Base-by-base conservation (phyloP, 768 basidiomycete genomes). In the Tulasnella sp. region DNA sequence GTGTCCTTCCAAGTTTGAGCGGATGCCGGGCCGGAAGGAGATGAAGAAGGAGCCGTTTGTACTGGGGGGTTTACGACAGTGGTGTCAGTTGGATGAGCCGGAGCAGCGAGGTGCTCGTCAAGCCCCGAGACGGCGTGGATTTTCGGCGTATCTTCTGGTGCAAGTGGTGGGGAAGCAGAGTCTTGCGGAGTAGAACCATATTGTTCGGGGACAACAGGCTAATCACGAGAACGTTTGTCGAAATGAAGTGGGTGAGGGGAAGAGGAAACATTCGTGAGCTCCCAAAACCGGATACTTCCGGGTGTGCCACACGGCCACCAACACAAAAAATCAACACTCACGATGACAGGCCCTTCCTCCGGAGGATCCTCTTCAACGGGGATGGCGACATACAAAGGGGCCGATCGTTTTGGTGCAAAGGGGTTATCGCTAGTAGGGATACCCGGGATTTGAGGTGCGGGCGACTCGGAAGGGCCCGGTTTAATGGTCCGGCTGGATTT, bases 151-250 rank as follows among this genome's bases (percentile, higher is more conserved):
- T 83, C 80, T 18, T 85, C 60, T 78, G 82, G 82, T 44, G 86
- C 82, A 11, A 80, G 78, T n/a, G 81, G 80, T 31, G 84, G 75
- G 80, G 82, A 48, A 60, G 85, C 60, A 69, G 85, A 83, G 82
- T 88, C 85, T 69, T 86, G 82, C 18, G 85, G 85, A n/a, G 88
- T 87, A 0, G 91, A 89, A 58, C 88, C 86, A 89, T 90, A 92
- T 82, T 90, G 88, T 86, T 93, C 91, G 46, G 89, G 89, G 1
- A 89, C 84, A 84, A 89, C 89, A 14, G 92, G 92, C 92, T 93
- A 83, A 58, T 50, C 22, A 80, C 28, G 37, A 22, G 20, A 40
- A 73, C 34, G 58, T 37, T 76, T 5, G 54, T 31, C 42, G 18
- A 40, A 46, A 46, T 18, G 14, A 64, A 80, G 76, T n/a, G 37